Evolutionary conservation across 1,284 basidiomycete species (phyloP), one percentile per base, ranked within the genome.

Genomic region (Malassezia caprae): DNA sequence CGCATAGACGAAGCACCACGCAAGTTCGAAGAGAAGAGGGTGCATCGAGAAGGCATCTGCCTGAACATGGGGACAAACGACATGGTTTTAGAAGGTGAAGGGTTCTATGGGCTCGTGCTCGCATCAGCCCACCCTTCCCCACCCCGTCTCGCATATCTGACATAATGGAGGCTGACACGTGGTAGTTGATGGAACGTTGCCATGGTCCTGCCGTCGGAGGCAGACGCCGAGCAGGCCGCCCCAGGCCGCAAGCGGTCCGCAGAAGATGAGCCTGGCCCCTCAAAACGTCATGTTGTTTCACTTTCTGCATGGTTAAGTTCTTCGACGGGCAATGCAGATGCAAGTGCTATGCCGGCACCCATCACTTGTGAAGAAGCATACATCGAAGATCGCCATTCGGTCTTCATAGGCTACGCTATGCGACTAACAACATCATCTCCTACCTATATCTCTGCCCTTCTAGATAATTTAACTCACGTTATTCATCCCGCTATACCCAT

Each of bases 381-480:
- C 39, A 61, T 73, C 35, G 58, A 61, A 42, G 72, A 74, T 51
- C 67, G 72, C 41, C 58, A 58, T 56, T 68, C 65, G 6, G 64
- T 72, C 30, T 74, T 74, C 53, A 53, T 73, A 47, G 70, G 64
- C 45, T 73, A 66, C 46, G 69, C 68, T 30, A 73, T 70, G 32
- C 65, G 69, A 3, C 49, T 73, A 28, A 56, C 51, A 8, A 63
- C 58, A 11, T 26, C 56, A 1, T 58, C 61, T 1, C 24, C 61
- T 19, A 56, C 58, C 5, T 51, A 58, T 39, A 56, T 70, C 19
- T 39, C 61, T 2, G 43, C 62, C 10, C 48, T 65, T 17, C 62
- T 74, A 8, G 62, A 60, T 13, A 67, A 74, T 41, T 62, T 74
- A 17, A 57, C 60, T 3, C 59, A 59, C 19, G 60, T 62, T 1